Evolutionary conservation across 202 grass and related monocot species (phyloP), one percentile per base, ranked within the genome.

Genomic region (Saccharum hybrid): DNA sequence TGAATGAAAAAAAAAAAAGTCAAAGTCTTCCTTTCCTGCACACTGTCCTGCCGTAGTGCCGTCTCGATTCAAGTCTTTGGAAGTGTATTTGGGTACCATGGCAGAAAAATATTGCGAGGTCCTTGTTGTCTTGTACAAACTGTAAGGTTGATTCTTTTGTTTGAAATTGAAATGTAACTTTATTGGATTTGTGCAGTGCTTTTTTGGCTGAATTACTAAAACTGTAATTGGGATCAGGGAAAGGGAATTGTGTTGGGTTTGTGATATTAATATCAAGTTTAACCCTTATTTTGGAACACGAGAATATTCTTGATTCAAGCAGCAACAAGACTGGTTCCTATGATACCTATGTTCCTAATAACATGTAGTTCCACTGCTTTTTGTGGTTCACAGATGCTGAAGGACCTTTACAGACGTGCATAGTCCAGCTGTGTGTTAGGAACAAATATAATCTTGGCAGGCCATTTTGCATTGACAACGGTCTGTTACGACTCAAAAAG

Each of bases 121-220:
- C 4, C 16, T 49, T 63, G 30, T 56, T 56, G 5, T 48, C 19
- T 34, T 38, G 36, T 41, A 63, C n/a, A 76, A 71, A 66, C 10
- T 46, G 26, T 13, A 64, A 46, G 11, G 3, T 41, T 63, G 52
- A 82, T 90, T 90, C 63, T 90, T 86, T 87, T 75, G 75, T 83
- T 75, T 4, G 13, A 79, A 79, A 71, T 39, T 64, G 10, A 38
- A 83, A 1, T 86, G 79, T 16, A 83, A 63, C 40, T 78, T 86
- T 60, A 82, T 82, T 82, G 39, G 40, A 19, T 74, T 73, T 26
- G 21, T 26, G 21, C 62, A 79, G 19, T 64, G 14, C 1, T 39
- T 56, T n/a, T 59, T n/a, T 5, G 13, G 10, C 39, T 70, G 62
- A 74, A 66, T 54, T 56, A 16, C 61, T 74, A 30, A 0, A 64